phyloP scores from a whole-genome alignment of 2,329 filamentous ascomycete genomes.

The Elsinoe necatrix region DNA sequence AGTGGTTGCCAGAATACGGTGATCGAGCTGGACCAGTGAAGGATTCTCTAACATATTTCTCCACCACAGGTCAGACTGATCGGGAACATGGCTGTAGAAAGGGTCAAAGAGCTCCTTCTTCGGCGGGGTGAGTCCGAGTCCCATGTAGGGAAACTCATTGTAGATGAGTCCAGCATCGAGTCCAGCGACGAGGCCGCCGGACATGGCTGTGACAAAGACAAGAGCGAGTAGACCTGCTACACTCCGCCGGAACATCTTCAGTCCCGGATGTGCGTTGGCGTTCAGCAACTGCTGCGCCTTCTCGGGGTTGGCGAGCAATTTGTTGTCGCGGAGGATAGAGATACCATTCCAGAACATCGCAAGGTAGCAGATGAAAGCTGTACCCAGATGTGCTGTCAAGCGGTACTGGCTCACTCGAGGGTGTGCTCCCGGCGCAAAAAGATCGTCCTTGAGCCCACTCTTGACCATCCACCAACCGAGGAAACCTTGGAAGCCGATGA shows the following conservation, averaged over 20 bases:
- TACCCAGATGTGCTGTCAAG: conserved; percentile 76
- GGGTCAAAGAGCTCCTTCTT: conserved; percentile 72
- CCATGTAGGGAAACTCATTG: conserved; percentile 98
- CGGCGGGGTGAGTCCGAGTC: conserved; percentile 70
- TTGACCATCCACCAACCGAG: conserved; percentile 99
- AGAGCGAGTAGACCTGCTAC: conserved; percentile 63
- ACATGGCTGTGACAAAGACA: conserved; percentile 85
- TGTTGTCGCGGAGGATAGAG: conserved; percentile 68
- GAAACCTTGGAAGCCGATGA: conserved; percentile 92
- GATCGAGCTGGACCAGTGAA: conserved; percentile 87
- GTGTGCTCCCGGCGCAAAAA: conserved; percentile 83
- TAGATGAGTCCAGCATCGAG: conserved; percentile 96
- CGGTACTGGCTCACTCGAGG: conserved; percentile 93
- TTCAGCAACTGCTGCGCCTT: conserved; percentile 48
- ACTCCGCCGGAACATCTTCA: conserved; percentile 64
- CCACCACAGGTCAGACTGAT: conserved; percentile 84
- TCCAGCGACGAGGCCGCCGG: conserved; percentile 85
- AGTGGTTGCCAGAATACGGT: conserved; percentile 82
- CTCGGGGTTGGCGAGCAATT: conserved; percentile 59
- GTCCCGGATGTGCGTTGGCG: conserved; percentile 56
- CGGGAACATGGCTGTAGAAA: conserved; percentile 73
- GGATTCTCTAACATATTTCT: conserved; percentile 97
- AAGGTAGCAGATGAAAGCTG: conserved; percentile 86
- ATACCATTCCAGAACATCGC: conserved; percentile 92
- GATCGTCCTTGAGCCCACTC: conserved; percentile 87